Evolutionary conservation across 1,139 yeast genomes (phyloP).

Genomic region (Protomyces arabidopsidicola): DNA sequence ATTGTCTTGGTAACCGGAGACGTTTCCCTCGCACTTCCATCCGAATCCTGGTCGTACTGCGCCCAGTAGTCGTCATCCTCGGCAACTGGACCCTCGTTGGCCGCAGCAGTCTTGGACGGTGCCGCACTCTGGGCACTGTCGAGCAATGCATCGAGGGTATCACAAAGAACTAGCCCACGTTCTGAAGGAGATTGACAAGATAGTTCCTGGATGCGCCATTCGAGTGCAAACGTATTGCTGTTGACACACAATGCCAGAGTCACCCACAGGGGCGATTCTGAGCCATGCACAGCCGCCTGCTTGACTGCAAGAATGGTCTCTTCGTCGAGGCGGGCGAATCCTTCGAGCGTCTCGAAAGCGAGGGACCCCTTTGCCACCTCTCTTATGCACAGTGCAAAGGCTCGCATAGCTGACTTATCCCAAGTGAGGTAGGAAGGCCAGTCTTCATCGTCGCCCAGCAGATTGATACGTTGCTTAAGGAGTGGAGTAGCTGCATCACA

Average conservation of each 20-base stretch:
- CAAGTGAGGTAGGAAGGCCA: slow-evolving; percentile 12
- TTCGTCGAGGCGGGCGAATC: background rate
- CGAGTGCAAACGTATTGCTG: background rate
- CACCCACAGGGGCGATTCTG: background rate
- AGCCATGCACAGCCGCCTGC: background rate
- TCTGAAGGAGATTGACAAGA: too few relatives aligned
- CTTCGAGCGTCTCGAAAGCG: background rate
- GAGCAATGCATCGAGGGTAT: background rate
- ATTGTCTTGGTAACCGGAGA: background rate
- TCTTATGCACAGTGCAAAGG: too few relatives aligned
- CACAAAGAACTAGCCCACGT: background rate
- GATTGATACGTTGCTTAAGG: slow-evolving; percentile 3
- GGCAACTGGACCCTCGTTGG: background rate
- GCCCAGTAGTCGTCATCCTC: slow-evolving; percentile 15
- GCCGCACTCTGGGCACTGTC: background rate
- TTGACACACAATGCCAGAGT: background rate
- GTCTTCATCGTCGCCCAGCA: background rate
- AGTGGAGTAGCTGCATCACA: background rate
- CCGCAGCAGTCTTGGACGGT: background rate
- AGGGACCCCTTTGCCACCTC: too few relatives aligned
- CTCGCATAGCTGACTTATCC: background rate
- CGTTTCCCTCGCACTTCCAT: background rate
- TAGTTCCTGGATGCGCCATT: background rate
- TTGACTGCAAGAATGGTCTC: slow-evolving; percentile 14
- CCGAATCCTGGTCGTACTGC: background rate